A percentile compares a stretch with the other conserved stretches of the same genome.
These are phyloP conservation scores for Fusarium nematophilum DNA, from an alignment of 2,329 filamentous ascomycete species.

Conservation along the genomic window DNA sequence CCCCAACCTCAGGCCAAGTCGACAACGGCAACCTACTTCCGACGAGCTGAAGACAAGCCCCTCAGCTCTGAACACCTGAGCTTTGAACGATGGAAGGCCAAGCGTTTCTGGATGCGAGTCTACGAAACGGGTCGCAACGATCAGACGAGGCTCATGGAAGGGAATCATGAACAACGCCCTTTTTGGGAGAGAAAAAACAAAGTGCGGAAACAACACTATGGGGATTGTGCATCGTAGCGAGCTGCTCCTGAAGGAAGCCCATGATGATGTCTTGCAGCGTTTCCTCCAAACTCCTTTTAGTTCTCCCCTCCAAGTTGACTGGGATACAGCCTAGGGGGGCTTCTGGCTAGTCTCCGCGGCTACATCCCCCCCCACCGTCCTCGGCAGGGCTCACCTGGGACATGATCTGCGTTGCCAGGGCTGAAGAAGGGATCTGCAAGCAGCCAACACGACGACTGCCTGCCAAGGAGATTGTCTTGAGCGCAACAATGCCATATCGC, in stretches of 20 bases:
- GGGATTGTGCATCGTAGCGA: not conserved
- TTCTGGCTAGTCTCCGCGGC: constrained; percentile 7
- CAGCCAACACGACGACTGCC: too few species aligned
- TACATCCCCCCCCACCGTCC: constrained; percentile 5
- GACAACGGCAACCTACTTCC: not conserved
- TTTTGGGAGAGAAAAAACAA: constrained; percentile 14
- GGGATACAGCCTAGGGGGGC: not conserved
- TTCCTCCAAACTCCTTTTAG: not conserved
- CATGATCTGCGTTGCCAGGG: constrained; percentile 32
- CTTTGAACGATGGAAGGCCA: not conserved
- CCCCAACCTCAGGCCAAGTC: not conserved
- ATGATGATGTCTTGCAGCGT: too few species aligned
- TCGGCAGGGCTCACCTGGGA: constrained; percentile 32
- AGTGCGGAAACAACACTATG: constrained; percentile 11
- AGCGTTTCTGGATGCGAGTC: not conserved
- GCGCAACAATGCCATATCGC: constrained; percentile 1
- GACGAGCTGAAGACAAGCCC: not conserved
- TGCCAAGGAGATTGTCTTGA: constrained; percentile 2
- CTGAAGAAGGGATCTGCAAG: constrained; percentile 13
- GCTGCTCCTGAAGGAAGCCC: not conserved
- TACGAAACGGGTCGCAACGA: not conserved
- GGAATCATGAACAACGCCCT: constrained; percentile 1
- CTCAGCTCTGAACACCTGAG: not conserved
- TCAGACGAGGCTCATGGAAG: not conserved
- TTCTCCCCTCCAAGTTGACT: not conserved